Percentiles rank a stretch among this genome's conserved stretches.
Conservation (phyloP, 108 stramenopile genomes). For the Cylindrotheca fusiformis region DNA sequence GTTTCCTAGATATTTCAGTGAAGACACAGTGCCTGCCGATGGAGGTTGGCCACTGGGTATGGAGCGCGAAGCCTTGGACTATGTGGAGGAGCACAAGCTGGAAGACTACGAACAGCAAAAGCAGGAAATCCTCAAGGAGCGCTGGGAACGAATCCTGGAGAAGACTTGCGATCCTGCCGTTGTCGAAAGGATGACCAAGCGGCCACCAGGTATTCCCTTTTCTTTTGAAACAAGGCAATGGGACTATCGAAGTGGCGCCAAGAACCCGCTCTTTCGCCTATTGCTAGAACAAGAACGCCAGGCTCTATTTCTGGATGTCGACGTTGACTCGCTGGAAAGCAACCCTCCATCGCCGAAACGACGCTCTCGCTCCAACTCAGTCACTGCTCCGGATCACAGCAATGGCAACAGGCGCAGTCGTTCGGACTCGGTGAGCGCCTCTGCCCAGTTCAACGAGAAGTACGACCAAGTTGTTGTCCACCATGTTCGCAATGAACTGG, state of each 20-base stretch:
- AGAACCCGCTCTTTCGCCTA: slow-evolving; percentile 50
- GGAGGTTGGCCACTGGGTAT: slow-evolving; percentile 86
- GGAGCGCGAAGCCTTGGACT: slow-evolving; percentile 21
- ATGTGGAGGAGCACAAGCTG: slow-evolving; percentile 13
- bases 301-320: slow-evolving; percentile 15
- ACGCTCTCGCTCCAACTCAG: slow-evolving; percentile 30
- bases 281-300: slow-evolving; percentile 39
- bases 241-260: slow-evolving; percentile 57
- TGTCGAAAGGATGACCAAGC: slow-evolving; percentile 7
- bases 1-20: slow-evolving; percentile 42
- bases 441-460: slow-evolving; percentile 36
- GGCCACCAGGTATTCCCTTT: slow-evolving; percentile 16
- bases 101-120: slow-evolving; percentile 65
- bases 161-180: slow-evolving; percentile 17
- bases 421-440: slow-evolving; percentile 3
- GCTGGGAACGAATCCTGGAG: slow-evolving; percentile 42
- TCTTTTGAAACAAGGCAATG: slow-evolving; percentile 74
- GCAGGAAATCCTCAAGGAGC: slow-evolving; percentile 57
- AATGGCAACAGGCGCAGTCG: slow-evolving; percentile 11
- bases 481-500: slow-evolving; percentile 75
- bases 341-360: slow-evolving; percentile 3
- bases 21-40: slow-evolving; percentile 66
- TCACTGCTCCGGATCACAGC: slow-evolving; percentile 4
- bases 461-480: slow-evolving; percentile 47
- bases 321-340: not conserved